Conservation (phyloP, 192 early-diverging fungal genomes). For the Backusella westeae region DNA sequence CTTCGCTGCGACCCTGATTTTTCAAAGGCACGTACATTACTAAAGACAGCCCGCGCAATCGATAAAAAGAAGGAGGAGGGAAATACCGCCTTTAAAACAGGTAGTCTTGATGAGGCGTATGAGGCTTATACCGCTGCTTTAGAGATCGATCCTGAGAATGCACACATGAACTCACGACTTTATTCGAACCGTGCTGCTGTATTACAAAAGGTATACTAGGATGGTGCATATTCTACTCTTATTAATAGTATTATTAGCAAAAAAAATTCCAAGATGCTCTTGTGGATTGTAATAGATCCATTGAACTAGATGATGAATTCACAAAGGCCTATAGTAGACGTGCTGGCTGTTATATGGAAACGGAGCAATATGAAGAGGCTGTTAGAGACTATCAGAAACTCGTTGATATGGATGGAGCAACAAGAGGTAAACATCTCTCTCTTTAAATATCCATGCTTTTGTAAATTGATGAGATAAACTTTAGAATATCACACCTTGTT, state of each 20-base stretch:
- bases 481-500: constrained; percentile 36
- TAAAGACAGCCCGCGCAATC: constrained; percentile 60
- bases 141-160: constrained; percentile 63
- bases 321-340: constrained; percentile 74
- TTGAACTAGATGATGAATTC: constrained; percentile 63
- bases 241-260: constrained; percentile 32
- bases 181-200: constrained; percentile 77
- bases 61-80: constrained; percentile 69
- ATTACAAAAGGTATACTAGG: constrained; percentile 47
- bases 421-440: constrained; percentile 46
- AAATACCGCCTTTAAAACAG: constrained; percentile 70
- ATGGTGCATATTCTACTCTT: not conserved
- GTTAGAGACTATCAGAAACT: constrained; percentile 69
- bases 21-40: constrained; percentile 57
- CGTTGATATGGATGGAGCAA: constrained; percentile 55
- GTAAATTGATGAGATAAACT: not conserved
- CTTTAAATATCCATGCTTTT: not conserved
- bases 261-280: constrained; percentile 54
- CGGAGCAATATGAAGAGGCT: constrained; percentile 74
- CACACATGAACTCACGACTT: constrained; percentile 61
- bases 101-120: constrained; percentile 59
- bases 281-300: constrained; percentile 61
- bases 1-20: constrained; percentile 81
- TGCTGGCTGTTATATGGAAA: constrained; percentile 72
- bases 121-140: constrained; percentile 67